Conservation (phyloP, 305 asterid genomes). For the Fraxinus sp. region DNA sequence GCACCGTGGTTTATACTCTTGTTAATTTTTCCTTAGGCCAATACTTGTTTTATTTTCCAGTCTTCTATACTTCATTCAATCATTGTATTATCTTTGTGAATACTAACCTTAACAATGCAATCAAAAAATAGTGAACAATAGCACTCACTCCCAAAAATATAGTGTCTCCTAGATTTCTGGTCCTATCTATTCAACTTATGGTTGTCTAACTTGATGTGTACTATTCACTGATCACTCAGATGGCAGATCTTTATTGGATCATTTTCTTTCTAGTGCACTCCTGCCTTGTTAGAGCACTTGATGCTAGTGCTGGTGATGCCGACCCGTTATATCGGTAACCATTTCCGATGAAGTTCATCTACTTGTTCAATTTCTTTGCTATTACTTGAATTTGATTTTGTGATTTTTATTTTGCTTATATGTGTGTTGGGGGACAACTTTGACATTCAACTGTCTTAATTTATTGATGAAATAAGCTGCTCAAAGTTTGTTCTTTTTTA, state of each 20-base stretch:
- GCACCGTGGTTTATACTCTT: neutral
- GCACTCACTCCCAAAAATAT: neutral
- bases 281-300: slow-evolving; percentile 42
- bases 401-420: neutral
- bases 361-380: neutral
- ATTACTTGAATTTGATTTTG: neutral
- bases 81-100: neutral
- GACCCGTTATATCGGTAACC: slow-evolving; percentile 60
- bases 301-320: slow-evolving; percentile 67
- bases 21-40: neutral
- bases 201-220: neutral
- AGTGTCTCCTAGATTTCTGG: neutral
- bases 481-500: neutral
- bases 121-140: neutral
- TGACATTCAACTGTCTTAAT: neutral
- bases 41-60: neutral
- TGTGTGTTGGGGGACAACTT: neutral
- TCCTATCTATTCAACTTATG: neutral
- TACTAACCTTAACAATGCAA: neutral
- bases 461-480: slow-evolving; percentile 6
- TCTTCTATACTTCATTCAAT: neutral
- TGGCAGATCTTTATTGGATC: slow-evolving; percentile 40
- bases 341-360: neutral
- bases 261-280: slow-evolving; percentile 38
- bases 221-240: slow-evolving; percentile 27